phyloP scores from a whole-genome alignment of 2,329 filamentous ascomycete species.

The Exophiala mesophila region DNA sequence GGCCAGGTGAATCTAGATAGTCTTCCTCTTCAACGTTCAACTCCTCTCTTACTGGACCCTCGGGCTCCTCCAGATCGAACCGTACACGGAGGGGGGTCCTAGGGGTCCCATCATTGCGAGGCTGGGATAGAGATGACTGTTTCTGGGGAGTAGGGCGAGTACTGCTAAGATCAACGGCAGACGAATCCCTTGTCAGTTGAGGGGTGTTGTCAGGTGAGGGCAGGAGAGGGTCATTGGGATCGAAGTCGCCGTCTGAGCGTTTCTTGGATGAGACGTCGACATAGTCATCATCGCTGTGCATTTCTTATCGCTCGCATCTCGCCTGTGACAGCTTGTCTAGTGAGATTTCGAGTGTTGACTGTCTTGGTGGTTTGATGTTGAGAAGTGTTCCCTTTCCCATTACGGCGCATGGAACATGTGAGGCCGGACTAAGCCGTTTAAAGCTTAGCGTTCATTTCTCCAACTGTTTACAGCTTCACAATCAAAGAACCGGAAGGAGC shows the following conservation, averaged over 20 bases:
- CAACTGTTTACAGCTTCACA: no score
- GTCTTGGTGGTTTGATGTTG: no score
- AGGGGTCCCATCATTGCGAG: constrained; percentile 43
- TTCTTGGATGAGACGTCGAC: constrained; percentile 13
- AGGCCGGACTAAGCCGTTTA: no score
- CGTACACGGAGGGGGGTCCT: constrained; percentile 68
- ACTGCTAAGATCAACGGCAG: constrained; percentile 8
- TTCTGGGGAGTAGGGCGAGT: constrained; percentile 26
- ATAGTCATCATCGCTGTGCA: constrained; percentile 24
- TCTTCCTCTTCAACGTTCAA: constrained; percentile 55
- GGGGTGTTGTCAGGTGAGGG: constrained; percentile 11
- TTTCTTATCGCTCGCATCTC: constrained; percentile 23
- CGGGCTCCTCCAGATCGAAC: constrained; percentile 51
- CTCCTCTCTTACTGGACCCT: constrained; percentile 26
- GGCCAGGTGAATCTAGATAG: constrained; percentile 48
- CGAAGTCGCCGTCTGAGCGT: constrained; percentile 17
- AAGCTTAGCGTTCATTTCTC: no score
- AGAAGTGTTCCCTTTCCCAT: no score
- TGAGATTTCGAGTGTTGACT: no score
- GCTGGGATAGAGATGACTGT: constrained; percentile 40
- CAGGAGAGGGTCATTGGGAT: constrained; percentile 12
- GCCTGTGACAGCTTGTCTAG: no score
- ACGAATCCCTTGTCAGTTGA: constrained; percentile 27
- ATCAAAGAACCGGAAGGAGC: no score
- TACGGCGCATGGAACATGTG: no score